Evolutionary conservation across 257 asterid species (phyloP).

Genomic region (Solanum medicagineum): DNA sequence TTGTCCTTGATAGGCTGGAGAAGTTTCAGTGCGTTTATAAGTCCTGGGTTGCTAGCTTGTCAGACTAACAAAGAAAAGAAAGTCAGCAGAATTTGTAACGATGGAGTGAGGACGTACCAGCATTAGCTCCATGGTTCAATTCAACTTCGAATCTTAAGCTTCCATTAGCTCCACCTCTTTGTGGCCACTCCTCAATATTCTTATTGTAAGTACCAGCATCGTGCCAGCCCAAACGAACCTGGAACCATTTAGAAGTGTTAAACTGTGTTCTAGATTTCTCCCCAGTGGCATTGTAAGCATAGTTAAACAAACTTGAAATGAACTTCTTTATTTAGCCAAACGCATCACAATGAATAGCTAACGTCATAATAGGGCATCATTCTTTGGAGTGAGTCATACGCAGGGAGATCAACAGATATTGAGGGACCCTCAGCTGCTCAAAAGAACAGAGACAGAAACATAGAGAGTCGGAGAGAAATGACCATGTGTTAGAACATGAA

Average conservation of each 20-base stretch:
- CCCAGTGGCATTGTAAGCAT: neutral
- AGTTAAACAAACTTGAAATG: neutral
- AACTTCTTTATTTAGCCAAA: neutral
- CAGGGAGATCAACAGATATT: neutral
- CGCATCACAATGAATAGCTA: neutral
- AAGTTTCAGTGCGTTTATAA: slow-evolving; percentile 90
- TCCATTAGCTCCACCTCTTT: slow-evolving; percentile 96
- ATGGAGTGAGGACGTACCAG: slow-evolving; percentile 39
- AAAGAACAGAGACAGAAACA: neutral
- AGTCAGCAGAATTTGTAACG: neutral
- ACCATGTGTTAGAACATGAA: neutral
- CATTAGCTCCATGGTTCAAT: slow-evolving; percentile 91
- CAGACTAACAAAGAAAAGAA: slow-evolving; percentile 9
- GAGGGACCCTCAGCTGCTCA: neutral
- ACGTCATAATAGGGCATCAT: neutral
- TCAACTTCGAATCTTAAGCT: slow-evolving; percentile 90
- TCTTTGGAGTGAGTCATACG: neutral
- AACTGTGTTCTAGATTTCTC: neutral
- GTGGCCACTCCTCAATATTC: slow-evolving; percentile 88
- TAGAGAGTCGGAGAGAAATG: neutral
- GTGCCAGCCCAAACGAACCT: slow-evolving; percentile 99
- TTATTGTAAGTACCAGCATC: slow-evolving; percentile 97
- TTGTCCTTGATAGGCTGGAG: slow-evolving; percentile 93
- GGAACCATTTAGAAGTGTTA: neutral
- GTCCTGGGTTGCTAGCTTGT: slow-evolving; percentile 53